A percentile compares a stretch with the other conserved stretches of the same genome.
Conservation (phyloP, 768 basidiomycete species). For the Tylopilus rubrobrunneus region DNA sequence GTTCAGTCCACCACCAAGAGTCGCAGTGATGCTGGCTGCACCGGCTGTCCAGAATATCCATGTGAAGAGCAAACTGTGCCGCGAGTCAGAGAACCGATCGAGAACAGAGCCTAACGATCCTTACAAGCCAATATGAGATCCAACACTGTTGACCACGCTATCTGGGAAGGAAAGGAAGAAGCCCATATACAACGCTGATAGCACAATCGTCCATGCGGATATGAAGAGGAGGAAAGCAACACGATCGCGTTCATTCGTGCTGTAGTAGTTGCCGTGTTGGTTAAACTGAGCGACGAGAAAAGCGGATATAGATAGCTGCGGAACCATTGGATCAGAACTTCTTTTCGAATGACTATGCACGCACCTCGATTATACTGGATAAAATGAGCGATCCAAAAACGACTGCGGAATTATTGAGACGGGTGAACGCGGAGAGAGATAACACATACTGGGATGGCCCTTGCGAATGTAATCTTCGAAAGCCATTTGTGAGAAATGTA, state of each 20-base stretch:
- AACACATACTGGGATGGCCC: constrained; percentile 52
- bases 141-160: constrained; percentile 54
- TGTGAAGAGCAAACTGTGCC: constrained; percentile 55
- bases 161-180: constrained; percentile 51
- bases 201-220: constrained; percentile 67
- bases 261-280: constrained; percentile 48
- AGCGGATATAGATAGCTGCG: constrained; percentile 64
- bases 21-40: constrained; percentile 64
- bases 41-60: constrained; percentile 80
- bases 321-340: neutral
- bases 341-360: constrained; percentile 2
- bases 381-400: constrained; percentile 49
- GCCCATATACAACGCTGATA: constrained; percentile 47
- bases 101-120: constrained; percentile 19
- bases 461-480: constrained; percentile 41
- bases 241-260: constrained; percentile 50
- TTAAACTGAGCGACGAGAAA: constrained; percentile 68
- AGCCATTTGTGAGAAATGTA: constrained; percentile 28
- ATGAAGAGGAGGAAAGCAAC: constrained; percentile 66
- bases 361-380: constrained; percentile 64
- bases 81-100: constrained; percentile 3
- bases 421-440: neutral
- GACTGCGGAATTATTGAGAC: constrained; percentile 38
- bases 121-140: constrained; percentile 61
- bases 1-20: constrained; percentile 65